Percentiles rank a stretch among this genome's conserved stretches.
phyloP scores from a whole-genome alignment of 768 basidiomycete species.

The Russula brevipes region DNA sequence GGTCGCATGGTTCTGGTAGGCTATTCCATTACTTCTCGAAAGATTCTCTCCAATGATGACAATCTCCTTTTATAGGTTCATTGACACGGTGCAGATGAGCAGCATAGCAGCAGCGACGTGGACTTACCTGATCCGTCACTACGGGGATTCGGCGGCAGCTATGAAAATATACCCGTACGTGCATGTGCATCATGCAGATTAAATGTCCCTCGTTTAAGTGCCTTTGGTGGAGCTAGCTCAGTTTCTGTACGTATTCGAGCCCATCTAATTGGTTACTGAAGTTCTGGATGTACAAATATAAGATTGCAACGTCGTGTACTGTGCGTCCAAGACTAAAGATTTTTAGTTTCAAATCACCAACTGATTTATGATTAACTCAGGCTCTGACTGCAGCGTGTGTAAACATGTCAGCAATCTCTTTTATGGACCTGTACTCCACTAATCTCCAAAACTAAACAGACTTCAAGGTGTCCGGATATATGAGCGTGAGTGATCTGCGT shows the following conservation, averaged over 20 bases:
- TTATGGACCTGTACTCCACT: not conserved
- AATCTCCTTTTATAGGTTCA: not conserved
- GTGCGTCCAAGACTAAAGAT: not conserved
- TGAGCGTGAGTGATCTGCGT: not conserved
- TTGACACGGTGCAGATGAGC: constrained; percentile 1
- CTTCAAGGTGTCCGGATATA: constrained; percentile 8
- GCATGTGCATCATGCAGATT: not conserved
- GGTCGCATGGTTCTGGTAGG: constrained; percentile 7
- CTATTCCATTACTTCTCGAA: not conserved
- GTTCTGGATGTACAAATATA: not conserved
- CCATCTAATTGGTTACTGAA: not conserved
- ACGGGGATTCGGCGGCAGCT: not conserved
- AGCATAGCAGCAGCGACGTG: not conserved
- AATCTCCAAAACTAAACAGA: not conserved
- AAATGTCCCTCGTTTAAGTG: not conserved
- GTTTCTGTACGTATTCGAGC: not conserved
- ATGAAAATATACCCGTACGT: not conserved
- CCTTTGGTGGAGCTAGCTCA: not conserved
- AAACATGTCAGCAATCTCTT: not conserved
- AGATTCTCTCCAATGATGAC: not conserved
- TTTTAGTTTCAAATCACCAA: not conserved
- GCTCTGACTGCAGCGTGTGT: constrained; percentile 1
- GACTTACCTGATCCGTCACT: not conserved
- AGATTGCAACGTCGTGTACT: not conserved
- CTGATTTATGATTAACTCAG: not conserved